These are phyloP conservation scores for Urochloa ruziziensis DNA, from an alignment of 176 grass and related monocot species.

Conservation along the genomic window DNA sequence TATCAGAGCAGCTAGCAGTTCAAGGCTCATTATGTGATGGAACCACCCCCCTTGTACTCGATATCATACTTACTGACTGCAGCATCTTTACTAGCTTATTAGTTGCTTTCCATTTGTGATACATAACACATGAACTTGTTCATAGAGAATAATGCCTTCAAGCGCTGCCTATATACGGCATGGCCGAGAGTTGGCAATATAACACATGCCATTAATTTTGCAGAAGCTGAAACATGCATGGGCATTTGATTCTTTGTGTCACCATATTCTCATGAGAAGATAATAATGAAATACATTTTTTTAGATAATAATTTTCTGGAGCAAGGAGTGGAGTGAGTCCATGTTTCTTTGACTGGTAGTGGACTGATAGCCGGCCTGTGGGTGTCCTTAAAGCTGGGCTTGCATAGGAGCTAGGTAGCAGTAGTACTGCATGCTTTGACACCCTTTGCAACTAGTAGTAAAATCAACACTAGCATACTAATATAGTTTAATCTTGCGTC, in stretches of 20 bases:
- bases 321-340: slow-evolving; percentile 9
- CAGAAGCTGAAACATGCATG: slow-evolving; percentile 5
- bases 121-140: slow-evolving; percentile 27
- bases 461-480: background rate
- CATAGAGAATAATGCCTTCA: background rate
- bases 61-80: slow-evolving; percentile 6
- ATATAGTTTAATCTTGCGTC: slow-evolving; percentile 34
- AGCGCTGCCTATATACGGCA: background rate
- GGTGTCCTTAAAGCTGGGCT: slow-evolving; percentile 39
- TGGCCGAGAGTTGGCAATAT: background rate
- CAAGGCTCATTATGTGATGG: slow-evolving; percentile 46
- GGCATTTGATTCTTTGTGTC: slow-evolving; percentile 4
- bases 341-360: slow-evolving; percentile 30
- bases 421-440: slow-evolving; percentile 21
- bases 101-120: slow-evolving; percentile 31
- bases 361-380: background rate
- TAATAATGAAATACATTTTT: background rate
- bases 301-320: slow-evolving; percentile 1
- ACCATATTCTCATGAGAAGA: background rate
- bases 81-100: slow-evolving; percentile 23
- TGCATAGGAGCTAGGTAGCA: slow-evolving; percentile 32
- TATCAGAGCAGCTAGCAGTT: slow-evolving; percentile 29
- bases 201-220: slow-evolving; percentile 5
- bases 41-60: slow-evolving; percentile 14
- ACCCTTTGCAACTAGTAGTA: background rate